Conservation (phyloP, 1,284 basidiomycete species). For the Wolfiporia cocos region DNA sequence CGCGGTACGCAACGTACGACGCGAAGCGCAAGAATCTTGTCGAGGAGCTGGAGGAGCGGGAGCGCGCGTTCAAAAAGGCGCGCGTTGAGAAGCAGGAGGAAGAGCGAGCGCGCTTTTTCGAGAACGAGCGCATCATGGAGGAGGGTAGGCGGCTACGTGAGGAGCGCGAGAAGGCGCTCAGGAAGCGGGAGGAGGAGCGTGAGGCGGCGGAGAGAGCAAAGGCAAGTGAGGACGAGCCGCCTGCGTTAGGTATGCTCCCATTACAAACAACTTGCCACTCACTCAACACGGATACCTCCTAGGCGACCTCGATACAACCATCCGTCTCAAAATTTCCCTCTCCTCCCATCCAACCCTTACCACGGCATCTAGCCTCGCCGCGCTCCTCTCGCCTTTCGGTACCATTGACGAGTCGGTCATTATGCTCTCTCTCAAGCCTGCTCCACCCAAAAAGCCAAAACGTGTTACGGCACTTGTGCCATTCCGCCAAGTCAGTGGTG, state of each 20-base stretch:
- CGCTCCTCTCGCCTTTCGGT: constrained; percentile 56
- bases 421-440: constrained; percentile 55
- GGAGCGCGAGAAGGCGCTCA: constrained; percentile 52
- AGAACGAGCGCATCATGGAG: constrained; percentile 75
- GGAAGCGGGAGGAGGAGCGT: constrained; percentile 34
- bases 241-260: constrained; percentile 37
- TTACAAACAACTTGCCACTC: not conserved
- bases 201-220: constrained; percentile 26
- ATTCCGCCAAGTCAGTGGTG: constrained; percentile 67
- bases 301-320: constrained; percentile 67
- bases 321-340: constrained; percentile 62
- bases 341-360: constrained; percentile 50
- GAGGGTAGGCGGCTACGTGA: constrained; percentile 70
- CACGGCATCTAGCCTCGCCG: constrained; percentile 41
- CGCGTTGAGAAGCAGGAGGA: constrained; percentile 55
- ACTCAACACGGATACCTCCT: constrained; percentile 18
- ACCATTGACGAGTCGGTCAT: constrained; percentile 54
- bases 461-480: constrained; percentile 65
- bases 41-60: constrained; percentile 80
- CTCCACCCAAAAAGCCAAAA: constrained; percentile 52
- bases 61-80: constrained; percentile 75
- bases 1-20: constrained; percentile 73
- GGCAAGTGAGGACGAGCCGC: constrained; percentile 38
- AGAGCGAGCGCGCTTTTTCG: constrained; percentile 48
- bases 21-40: constrained; percentile 75